Conservation (phyloP, 768 basidiomycete genomes). For the Leccinum variicolor region DNA sequence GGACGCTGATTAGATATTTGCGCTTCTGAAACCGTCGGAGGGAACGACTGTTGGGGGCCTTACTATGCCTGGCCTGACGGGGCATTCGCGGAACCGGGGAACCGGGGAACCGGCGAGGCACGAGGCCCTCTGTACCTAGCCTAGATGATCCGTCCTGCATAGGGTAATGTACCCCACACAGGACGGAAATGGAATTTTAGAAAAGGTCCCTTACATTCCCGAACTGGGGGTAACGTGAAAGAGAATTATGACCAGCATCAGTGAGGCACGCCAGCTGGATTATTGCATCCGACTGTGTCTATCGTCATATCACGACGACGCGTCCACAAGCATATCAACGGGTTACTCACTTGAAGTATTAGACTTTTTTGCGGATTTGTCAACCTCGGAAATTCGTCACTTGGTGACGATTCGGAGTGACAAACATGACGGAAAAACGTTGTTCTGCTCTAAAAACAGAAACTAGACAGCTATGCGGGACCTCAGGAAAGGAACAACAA, state of each 20-base stretch:
- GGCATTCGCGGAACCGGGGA: too few species aligned
- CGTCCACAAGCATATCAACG: background rate
- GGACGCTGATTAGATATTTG: too few species aligned
- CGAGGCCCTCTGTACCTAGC: too few species aligned
- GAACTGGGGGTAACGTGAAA: background rate
- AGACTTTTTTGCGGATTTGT: background rate
- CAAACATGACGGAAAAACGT: background rate
- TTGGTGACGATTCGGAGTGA: background rate
- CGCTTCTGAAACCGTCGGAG: too few species aligned
- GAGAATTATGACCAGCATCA: background rate
- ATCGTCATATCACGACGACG: background rate
- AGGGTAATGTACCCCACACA: too few species aligned
- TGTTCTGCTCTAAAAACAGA: background rate
- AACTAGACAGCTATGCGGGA: background rate
- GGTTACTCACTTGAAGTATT: background rate
- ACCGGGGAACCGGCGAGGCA: too few species aligned
- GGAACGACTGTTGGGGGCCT: too few species aligned
- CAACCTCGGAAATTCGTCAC: background rate
- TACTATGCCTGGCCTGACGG: too few species aligned
- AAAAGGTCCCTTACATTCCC: background rate
- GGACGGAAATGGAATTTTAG: too few species aligned
- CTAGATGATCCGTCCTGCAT: too few species aligned
- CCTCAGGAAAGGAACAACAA: background rate
- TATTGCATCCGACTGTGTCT: background rate
- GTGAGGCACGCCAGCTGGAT: background rate